Base-by-base conservation (phyloP, 768 basidiomycete species). In the Cytidiella melzeri region DNA sequence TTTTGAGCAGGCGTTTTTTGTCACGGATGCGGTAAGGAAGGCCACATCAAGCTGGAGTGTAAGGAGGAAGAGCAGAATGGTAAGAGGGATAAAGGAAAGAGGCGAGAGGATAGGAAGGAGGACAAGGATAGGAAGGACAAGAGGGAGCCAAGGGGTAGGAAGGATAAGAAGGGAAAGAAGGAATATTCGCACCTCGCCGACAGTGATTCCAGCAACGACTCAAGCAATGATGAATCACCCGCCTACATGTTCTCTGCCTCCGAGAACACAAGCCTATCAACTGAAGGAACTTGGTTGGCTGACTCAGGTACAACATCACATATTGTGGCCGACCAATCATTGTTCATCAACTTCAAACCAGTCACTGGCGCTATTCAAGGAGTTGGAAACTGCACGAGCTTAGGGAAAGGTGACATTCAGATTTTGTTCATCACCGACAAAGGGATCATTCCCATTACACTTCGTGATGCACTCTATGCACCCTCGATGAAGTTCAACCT, bases 201-300 rank as follows among this genome's bases (percentile, higher is more conserved):
- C n/a, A 49, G 23, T 12, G 56, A 53, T 55, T 38, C 55, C 9
- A 53, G 47, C 3, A 56, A 59, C 30, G 41, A 51, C 7, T 51
- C 45, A 1, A 41, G 51, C 9, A 45, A 51, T 13, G 28, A 23
- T 3, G 53, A 57, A n/a, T n/a, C n/a, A n/a, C n/a, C n/a, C n/a
- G n/a, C n/a, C n/a, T n/a, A n/a, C n/a, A n/a, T n/a, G n/a, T n/a
- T n/a, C n/a, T n/a, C 39, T 45, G 54, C 18, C 47, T 53, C 5
- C 44, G 43, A 2, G 43, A 57, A 21, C 37, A 28, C n/a, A n/a
- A n/a, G n/a, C n/a, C n/a, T n/a, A n/a, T n/a, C n/a, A n/a, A n/a
- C n/a, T n/a, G n/a, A n/a, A n/a, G n/a, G n/a, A n/a, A n/a, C n/a
- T n/a, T n/a, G n/a, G n/a, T n/a, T n/a, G n/a, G n/a, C n/a, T n/a